Conservation (phyloP, 2,329 filamentous ascomycete genomes). For the Lecanicillium sp. region DNA sequence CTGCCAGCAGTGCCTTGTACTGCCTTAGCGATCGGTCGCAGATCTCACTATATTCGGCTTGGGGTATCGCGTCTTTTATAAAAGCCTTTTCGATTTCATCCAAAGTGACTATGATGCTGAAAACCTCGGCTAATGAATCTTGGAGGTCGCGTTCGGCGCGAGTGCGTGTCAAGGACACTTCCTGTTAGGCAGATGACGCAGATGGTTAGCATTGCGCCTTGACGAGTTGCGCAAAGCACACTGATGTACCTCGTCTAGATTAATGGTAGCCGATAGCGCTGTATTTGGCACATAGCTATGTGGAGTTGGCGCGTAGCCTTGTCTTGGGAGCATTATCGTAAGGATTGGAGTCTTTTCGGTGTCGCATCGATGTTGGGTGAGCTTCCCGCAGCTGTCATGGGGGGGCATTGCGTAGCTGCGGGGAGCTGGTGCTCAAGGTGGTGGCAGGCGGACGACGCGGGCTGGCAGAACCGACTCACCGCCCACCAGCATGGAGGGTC, state of each 20-base stretch:
- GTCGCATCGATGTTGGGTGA: no score
- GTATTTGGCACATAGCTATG: conserved; percentile 87
- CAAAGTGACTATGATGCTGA: conserved; percentile 92
- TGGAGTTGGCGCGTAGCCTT: conserved; percentile 81
- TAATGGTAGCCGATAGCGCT: conserved; percentile 78
- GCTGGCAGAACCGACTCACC: conserved; percentile 27
- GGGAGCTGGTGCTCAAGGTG: no score
- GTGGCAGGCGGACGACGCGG: no score
- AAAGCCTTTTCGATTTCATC: conserved; percentile 96
- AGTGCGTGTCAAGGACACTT: conserved; percentile 85
- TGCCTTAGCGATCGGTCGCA: conserved; percentile 91
- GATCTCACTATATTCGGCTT: conserved; percentile 91
- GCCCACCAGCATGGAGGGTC: conserved; percentile 13
- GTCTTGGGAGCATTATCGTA: conserved; percentile 41
- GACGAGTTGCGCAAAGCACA: not conserved
- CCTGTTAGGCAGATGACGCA: conserved; percentile 47
- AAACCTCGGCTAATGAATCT: conserved; percentile 93
- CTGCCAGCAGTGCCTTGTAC: conserved; percentile 87
- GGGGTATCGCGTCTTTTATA: conserved; percentile 86
- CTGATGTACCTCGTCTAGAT: conserved; percentile 70
- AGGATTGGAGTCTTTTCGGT: conserved; percentile 17
- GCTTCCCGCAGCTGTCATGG: no score
- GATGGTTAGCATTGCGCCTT: no score
- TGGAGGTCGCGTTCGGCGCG: conserved; percentile 86
- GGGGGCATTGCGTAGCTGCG: no score